Percentiles rank a stretch among this genome's conserved stretches.
These are phyloP conservation scores for Quercus mongolica DNA, from an alignment of 306 rosid genomes.

Conservation along the genomic window DNA sequence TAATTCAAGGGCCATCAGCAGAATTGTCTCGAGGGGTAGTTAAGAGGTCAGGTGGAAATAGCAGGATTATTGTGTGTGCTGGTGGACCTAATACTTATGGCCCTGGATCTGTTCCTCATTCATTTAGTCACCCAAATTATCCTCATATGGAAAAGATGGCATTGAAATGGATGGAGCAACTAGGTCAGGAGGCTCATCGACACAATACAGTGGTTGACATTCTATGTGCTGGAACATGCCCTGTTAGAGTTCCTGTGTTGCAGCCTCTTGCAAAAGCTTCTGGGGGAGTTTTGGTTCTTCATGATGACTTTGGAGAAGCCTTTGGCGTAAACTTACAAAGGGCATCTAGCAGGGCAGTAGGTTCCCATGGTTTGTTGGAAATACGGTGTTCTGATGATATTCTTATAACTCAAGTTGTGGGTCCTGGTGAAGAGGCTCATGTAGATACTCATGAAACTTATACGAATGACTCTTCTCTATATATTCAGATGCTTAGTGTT, in stretches of 20 bases:
- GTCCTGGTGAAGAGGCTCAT: slow-evolving; percentile 96
- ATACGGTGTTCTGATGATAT: slow-evolving; percentile 81
- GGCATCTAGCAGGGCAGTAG: slow-evolving; percentile 92
- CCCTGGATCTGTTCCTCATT: slow-evolving; percentile 95
- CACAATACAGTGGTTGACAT: slow-evolving; percentile 78
- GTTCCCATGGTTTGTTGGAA: slow-evolving; percentile 83
- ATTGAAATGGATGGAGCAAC: slow-evolving; percentile 86
- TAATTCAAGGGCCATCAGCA: slow-evolving; percentile 92
- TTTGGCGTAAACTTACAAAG: slow-evolving; percentile 98
- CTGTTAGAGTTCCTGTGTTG: slow-evolving; percentile 88
- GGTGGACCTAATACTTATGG: slow-evolving; percentile 97
- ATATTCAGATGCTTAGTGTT: slow-evolving; percentile 81
- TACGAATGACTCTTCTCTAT: slow-evolving; percentile 69
- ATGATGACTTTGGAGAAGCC: slow-evolving; percentile 99
- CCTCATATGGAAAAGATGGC: slow-evolving; percentile 93
- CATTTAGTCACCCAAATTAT: slow-evolving; percentile 88
- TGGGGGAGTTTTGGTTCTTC: slow-evolving; percentile 94
- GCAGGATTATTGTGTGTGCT: slow-evolving; percentile 89
- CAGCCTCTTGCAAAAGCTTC: slow-evolving; percentile 97
- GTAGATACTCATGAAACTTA: slow-evolving; percentile 74
- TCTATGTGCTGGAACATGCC: slow-evolving; percentile 98
- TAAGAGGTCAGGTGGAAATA: slow-evolving; percentile 82
- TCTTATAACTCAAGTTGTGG: slow-evolving; percentile 77
- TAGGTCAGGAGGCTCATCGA: slow-evolving; percentile 80
- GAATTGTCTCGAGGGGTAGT: slow-evolving; percentile 87